A percentile compares a stretch with the other conserved stretches of the same genome.
Evolutionary conservation across 345 rosid species (phyloP).

Genomic region (Populus simonii): DNA sequence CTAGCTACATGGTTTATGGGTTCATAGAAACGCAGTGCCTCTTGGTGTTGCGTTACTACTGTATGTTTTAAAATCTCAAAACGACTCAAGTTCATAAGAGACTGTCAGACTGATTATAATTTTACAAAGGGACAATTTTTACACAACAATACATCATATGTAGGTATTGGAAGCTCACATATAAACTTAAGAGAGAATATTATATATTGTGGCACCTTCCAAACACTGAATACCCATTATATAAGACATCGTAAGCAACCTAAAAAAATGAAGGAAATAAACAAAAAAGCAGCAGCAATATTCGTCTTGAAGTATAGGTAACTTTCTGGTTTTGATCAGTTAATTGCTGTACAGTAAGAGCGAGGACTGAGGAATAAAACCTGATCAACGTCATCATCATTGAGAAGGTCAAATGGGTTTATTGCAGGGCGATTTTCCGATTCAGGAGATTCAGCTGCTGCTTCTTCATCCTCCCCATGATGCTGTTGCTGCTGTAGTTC

Average conservation of each 20-base stretch:
- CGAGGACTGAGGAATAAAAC: constrained; percentile 11
- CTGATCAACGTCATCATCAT: constrained; percentile 38
- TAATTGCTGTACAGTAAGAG: not conserved
- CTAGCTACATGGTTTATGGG: not conserved
- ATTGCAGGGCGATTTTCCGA: constrained; percentile 32
- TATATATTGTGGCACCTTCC: not conserved
- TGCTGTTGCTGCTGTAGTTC: constrained; percentile 43
- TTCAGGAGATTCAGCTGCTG: constrained; percentile 42
- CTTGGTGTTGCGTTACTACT: not conserved
- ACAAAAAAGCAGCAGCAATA: not conserved
- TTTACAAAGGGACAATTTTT: not conserved
- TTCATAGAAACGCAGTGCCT: not conserved
- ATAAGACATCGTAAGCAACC: not conserved
- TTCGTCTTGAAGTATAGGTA: not conserved
- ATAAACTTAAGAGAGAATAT: not conserved
- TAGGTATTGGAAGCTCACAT: not conserved
- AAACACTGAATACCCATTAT: not conserved
- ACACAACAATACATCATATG: not conserved
- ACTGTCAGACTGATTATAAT: not conserved
- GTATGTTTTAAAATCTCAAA: not conserved
- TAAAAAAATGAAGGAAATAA: not conserved
- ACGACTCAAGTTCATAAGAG: not conserved
- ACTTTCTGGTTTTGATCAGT: not conserved
- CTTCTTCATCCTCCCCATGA: constrained; percentile 34
- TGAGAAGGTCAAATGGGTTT: constrained; percentile 81